Evolutionary conservation across 2,329 filamentous ascomycete species (phyloP).

Genomic region (Rhinocladiella similis): DNA sequence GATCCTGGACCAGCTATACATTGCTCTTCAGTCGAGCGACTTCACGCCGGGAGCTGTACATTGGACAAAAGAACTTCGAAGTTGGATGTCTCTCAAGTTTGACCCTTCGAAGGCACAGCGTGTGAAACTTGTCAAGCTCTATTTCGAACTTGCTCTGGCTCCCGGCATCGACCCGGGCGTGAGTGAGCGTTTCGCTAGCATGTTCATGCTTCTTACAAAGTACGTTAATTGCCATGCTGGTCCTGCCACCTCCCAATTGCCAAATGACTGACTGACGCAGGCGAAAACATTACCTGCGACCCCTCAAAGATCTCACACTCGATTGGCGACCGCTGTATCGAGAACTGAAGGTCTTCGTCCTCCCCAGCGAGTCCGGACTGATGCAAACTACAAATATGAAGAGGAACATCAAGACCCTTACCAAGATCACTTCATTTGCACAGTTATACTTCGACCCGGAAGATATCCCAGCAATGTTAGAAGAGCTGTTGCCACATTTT

Average conservation of each 20-base stretch:
- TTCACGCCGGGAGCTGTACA: constrained; percentile 91
- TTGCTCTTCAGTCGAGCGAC: constrained; percentile 86
- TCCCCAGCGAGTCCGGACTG: constrained; percentile 75
- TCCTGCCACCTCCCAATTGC: neutral
- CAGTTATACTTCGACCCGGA: constrained; percentile 90
- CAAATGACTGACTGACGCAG: constrained; percentile 48
- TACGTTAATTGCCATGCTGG: constrained; percentile 46
- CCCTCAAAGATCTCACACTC: constrained; percentile 81
- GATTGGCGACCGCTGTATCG: constrained; percentile 94
- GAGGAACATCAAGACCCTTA: constrained; percentile 70
- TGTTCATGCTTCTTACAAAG: constrained; percentile 97
- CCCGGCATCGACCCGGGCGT: constrained; percentile 81
- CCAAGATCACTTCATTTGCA: constrained; percentile 86
- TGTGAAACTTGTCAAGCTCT: constrained; percentile 81
- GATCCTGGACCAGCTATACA: constrained; percentile 91
- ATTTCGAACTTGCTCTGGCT: constrained; percentile 89
- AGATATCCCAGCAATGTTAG: constrained; percentile 77
- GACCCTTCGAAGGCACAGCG: constrained; percentile 85
- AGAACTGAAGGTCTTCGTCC: constrained; percentile 84
- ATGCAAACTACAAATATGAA: constrained; percentile 63
- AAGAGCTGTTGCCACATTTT: constrained; percentile 82
- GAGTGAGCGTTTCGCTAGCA: constrained; percentile 88
- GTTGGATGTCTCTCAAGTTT: constrained; percentile 96
- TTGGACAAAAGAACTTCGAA: constrained; percentile 94
- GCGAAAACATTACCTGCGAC: constrained; percentile 92